Percentiles rank a stretch among this genome's conserved stretches.
Conservation (phyloP, 805 yeast genomes). For the Wickerhamiella azymoides region DNA sequence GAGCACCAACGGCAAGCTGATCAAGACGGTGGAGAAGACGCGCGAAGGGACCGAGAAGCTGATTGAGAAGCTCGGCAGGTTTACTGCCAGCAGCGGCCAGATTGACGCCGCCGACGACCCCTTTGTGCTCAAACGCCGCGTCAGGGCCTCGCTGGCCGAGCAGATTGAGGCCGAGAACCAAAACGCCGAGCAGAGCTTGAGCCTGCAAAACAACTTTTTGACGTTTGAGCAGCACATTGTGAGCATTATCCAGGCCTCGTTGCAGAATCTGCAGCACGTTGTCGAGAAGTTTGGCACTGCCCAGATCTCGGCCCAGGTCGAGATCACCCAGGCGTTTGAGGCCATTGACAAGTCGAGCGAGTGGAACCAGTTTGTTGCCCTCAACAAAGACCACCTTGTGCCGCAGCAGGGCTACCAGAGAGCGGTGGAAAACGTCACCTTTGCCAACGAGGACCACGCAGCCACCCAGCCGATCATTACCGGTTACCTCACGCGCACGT, state of each 20-base stretch:
- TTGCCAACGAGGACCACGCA: slow-evolving; percentile 28
- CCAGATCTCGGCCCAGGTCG: slow-evolving; percentile 21
- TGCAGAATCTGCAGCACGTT: slow-evolving; percentile 22
- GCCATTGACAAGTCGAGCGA: slow-evolving; percentile 30
- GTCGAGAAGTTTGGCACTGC: slow-evolving; percentile 23
- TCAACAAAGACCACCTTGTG: slow-evolving; percentile 25
- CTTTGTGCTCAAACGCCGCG: slow-evolving; percentile 29
- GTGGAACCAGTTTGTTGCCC: slow-evolving; percentile 30
- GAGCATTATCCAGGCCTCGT: slow-evolving; percentile 29
- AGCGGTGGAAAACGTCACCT: slow-evolving; percentile 25
- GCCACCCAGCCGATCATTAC: slow-evolving; percentile 33
- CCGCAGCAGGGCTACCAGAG: slow-evolving; percentile 26
- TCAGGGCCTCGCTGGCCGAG: slow-evolving; percentile 26
- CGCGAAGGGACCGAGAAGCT: slow-evolving; percentile 27
- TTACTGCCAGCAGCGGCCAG: slow-evolving; percentile 23
- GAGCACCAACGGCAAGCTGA: slow-evolving; percentile 23
- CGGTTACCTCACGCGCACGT: slow-evolving; percentile 33
- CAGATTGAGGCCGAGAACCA: slow-evolving; percentile 34
- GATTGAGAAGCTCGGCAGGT: slow-evolving; percentile 26
- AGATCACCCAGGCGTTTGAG: slow-evolving; percentile 24
- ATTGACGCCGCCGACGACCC: slow-evolving; percentile 34
- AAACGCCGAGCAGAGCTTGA: slow-evolving; percentile 31
- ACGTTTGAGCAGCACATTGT: slow-evolving; percentile 33
- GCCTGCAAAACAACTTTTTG: slow-evolving; percentile 29
- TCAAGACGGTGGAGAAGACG: slow-evolving; percentile 27